A percentile compares a stretch with the other conserved stretches of the same genome.
These are phyloP conservation scores for Barnettozyma siamensis DNA, from an alignment of 805 yeast species.

Conservation along the genomic window DNA sequence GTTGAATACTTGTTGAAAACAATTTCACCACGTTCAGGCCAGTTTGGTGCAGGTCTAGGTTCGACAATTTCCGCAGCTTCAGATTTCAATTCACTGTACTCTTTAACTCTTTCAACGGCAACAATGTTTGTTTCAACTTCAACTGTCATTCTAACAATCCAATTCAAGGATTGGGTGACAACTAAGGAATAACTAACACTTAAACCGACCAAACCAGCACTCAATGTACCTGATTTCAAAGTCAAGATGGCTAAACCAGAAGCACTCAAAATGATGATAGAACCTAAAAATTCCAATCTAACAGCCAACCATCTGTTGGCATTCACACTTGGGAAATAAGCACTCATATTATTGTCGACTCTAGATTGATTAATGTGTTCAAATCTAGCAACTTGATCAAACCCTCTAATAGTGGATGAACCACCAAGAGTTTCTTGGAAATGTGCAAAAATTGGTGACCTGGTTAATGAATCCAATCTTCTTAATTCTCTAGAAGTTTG, in stretches of 20 bases:
- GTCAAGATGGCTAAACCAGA: constrained; percentile 67
- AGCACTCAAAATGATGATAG: constrained; percentile 79
- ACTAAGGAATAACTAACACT: constrained; percentile 91
- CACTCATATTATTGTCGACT: constrained; percentile 84
- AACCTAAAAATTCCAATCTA: constrained; percentile 86
- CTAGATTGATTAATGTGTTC: constrained; percentile 57
- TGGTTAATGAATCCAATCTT: constrained; percentile 73
- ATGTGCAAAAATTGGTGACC: constrained; percentile 78
- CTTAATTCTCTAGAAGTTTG: constrained; percentile 77
- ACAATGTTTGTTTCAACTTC: constrained; percentile 98
- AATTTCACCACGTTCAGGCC: constrained; percentile 74
- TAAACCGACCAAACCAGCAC: constrained; percentile 92
- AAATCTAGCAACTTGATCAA: constrained; percentile 59
- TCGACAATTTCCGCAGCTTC: constrained; percentile 78
- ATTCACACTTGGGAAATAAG: constrained; percentile 85
- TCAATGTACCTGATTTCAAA: constrained; percentile 59
- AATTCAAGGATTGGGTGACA: constrained; percentile 87
- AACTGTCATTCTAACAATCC: constrained; percentile 98
- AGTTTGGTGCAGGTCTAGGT: constrained; percentile 58
- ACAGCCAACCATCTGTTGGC: constrained; percentile 98
- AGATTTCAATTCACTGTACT: constrained; percentile 69
- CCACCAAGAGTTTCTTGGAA: constrained; percentile 80
- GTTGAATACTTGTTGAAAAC: constrained; percentile 72
- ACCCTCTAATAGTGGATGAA: constrained; percentile 70
- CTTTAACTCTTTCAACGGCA: constrained; percentile 90